Evolutionary conservation across 1,139 yeast species (phyloP).

Genomic region (Torulaspora pretoriensis): DNA sequence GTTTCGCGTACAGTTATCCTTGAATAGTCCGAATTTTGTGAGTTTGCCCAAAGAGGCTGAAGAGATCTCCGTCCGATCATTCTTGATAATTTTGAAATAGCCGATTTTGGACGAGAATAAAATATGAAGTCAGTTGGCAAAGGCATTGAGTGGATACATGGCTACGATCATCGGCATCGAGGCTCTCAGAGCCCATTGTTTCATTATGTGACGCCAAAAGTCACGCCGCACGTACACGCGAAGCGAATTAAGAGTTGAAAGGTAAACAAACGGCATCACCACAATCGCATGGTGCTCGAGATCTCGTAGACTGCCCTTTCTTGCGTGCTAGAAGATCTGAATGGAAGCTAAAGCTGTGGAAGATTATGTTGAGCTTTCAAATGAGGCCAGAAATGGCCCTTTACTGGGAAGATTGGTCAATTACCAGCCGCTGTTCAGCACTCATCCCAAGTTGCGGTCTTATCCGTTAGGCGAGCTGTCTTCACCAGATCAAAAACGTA

Average conservation of each 20-base stretch:
- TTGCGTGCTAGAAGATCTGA: not conserved
- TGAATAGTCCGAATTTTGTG: too few relatives aligned
- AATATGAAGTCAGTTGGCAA: too few relatives aligned
- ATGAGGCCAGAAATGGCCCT: slow-evolving; percentile 9
- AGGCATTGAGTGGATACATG: too few relatives aligned
- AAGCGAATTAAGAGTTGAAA: slow-evolving; percentile 7
- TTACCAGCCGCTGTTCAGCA: slow-evolving; percentile 35
- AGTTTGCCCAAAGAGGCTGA: too few relatives aligned
- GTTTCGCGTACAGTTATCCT: too few relatives aligned
- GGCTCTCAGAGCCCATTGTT: not conserved
- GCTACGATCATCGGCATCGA: too few relatives aligned
- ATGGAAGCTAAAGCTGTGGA: slow-evolving; percentile 19
- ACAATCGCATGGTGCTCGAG: not conserved
- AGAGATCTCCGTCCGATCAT: too few relatives aligned
- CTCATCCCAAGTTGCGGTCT: slow-evolving; percentile 39
- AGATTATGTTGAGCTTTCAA: slow-evolving; percentile 13
- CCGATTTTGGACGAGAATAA: too few relatives aligned
- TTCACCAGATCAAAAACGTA: slow-evolving; percentile 39
- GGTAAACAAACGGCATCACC: slow-evolving; percentile 8
- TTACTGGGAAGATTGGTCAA: slow-evolving; percentile 31
- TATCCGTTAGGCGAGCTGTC: slow-evolving; percentile 38
- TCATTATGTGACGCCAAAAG: slow-evolving; percentile 6
- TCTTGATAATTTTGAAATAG: too few relatives aligned
- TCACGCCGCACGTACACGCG: slow-evolving; percentile 3
- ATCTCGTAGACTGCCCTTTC: not conserved